Evolutionary conservation across 1,139 yeast genomes (phyloP).

Genomic region (Hansenula anomala): DNA sequence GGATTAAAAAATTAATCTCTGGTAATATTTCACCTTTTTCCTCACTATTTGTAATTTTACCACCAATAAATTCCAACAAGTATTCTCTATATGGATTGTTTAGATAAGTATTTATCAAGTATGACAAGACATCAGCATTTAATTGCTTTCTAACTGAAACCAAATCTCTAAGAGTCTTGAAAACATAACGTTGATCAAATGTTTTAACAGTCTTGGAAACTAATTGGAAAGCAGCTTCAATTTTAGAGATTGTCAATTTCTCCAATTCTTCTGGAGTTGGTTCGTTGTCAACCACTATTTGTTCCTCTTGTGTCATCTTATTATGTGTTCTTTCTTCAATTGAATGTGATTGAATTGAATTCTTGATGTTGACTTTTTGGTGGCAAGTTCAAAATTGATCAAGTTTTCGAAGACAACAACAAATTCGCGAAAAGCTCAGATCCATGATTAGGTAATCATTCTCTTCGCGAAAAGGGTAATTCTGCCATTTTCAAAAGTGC

Average conservation of each 20-base stretch:
- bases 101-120: slow-evolving; percentile 51
- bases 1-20: slow-evolving; percentile 77
- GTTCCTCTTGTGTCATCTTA: slow-evolving; percentile 20
- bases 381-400: neutral
- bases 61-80: slow-evolving; percentile 37
- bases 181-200: slow-evolving; percentile 81
- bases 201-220: slow-evolving; percentile 63
- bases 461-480: neutral
- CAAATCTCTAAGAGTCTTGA: slow-evolving; percentile 81
- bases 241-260: slow-evolving; percentile 24
- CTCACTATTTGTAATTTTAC: slow-evolving; percentile 27
- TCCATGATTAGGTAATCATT: too few relatives aligned
- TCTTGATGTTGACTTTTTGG: too few relatives aligned
- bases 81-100: slow-evolving; percentile 40
- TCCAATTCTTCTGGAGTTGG: slow-evolving; percentile 23
- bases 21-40: slow-evolving; percentile 45
- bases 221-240: slow-evolving; percentile 27
- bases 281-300: slow-evolving; percentile 18
- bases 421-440: too few relatives aligned
- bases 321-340: too few relatives aligned
- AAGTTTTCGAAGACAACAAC: neutral
- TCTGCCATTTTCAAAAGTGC: too few relatives aligned
- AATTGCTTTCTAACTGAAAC: slow-evolving; percentile 69
- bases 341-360: too few relatives aligned
- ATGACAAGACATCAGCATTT: slow-evolving; percentile 46